phyloP scores from a whole-genome alignment of 2,329 filamentous ascomycete genomes.

The Taxawa tesnikishii region DNA sequence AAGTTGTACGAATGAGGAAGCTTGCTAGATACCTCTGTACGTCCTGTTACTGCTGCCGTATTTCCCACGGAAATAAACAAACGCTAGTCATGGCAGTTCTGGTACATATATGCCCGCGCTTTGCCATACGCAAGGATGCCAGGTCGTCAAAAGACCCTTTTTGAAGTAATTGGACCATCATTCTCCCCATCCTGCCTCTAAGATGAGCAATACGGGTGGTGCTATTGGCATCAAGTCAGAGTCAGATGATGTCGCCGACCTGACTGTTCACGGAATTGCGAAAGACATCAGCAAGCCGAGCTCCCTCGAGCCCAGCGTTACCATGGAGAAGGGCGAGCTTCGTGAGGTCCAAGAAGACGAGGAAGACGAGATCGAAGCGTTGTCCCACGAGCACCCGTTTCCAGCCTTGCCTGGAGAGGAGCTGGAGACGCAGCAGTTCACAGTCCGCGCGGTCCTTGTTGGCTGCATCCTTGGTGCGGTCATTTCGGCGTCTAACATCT shows the following conservation, averaged over 20 bases:
- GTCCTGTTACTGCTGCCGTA: background rate
- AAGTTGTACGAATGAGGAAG: background rate
- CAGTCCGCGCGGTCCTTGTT: slow-evolving; percentile 41
- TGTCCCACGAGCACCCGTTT: slow-evolving; percentile 9
- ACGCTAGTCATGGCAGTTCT: background rate
- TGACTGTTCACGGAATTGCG: slow-evolving; percentile 7
- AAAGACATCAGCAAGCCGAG: slow-evolving; percentile 6
- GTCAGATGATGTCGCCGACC: background rate
- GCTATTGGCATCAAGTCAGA: background rate
- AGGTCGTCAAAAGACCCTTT: background rate
- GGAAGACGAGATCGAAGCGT: slow-evolving; percentile 2
- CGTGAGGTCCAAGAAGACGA: slow-evolving; percentile 1
- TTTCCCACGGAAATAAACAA: background rate
- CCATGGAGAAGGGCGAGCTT: slow-evolving; percentile 7
- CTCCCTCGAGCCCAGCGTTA: slow-evolving; percentile 5
- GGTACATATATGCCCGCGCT: background rate
- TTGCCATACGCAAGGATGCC: background rate
- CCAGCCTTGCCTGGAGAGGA: slow-evolving; percentile 29
- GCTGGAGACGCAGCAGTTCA: slow-evolving; percentile 22
- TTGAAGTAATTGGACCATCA: background rate
- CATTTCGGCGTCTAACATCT: slow-evolving; percentile 45
- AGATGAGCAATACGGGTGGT: background rate
- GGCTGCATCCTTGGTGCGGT: slow-evolving; percentile 46
- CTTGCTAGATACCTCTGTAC: background rate
- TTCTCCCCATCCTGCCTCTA: background rate